Conservation (phyloP, 2,329 filamentous ascomycete species). For the Pyrenophora graminea region DNA sequence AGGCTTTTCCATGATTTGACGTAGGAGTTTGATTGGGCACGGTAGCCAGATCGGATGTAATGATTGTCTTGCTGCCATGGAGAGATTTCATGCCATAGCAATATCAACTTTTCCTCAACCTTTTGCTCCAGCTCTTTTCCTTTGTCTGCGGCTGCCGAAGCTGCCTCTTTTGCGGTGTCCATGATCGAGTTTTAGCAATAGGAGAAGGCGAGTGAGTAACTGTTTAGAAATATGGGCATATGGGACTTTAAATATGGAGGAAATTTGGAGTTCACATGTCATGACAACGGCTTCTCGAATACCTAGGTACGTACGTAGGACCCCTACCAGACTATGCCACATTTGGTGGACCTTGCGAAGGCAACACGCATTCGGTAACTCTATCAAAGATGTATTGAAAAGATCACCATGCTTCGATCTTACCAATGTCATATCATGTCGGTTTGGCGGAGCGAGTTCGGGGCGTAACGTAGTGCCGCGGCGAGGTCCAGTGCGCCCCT, state of each 20-base stretch:
- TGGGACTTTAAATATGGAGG: background rate
- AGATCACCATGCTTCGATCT: background rate
- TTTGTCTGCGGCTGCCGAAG: conserved; percentile 16
- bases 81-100: conserved; percentile 50
- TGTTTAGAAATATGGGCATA: no score
- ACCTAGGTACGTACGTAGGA: background rate
- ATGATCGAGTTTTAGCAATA: conserved; percentile 13
- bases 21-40: conserved; percentile 66
- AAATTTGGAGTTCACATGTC: conserved; percentile 1
- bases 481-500: conserved; percentile 21
- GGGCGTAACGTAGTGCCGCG: background rate
- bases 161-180: conserved; percentile 28
- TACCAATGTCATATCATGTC: background rate
- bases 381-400: background rate
- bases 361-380: background rate
- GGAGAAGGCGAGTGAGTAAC: background rate
- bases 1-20: conserved; percentile 61
- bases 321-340: conserved; percentile 4
- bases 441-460: background rate
- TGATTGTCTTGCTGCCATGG: conserved; percentile 65
- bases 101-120: conserved; percentile 55
- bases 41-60: conserved; percentile 69
- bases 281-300: background rate
- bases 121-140: conserved; percentile 38
- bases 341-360: conserved; percentile 12